A percentile compares a stretch with the other conserved stretches of the same genome.
Conservation (phyloP, 1,284 basidiomycete genomes). For the Athelia psychrophila region DNA sequence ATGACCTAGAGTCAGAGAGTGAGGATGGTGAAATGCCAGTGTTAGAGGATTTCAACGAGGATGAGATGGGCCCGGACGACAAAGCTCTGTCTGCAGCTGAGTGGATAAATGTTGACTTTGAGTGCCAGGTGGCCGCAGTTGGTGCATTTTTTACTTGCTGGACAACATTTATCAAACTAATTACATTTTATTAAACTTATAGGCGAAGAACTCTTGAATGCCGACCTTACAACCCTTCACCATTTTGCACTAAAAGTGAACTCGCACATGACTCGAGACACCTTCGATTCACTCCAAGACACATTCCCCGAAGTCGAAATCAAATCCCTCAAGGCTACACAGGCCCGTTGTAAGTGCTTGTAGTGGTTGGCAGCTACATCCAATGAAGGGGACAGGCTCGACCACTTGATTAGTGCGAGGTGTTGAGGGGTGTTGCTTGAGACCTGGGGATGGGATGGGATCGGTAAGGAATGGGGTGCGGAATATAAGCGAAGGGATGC, state of each 20-base stretch:
- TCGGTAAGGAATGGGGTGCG: too few species aligned
- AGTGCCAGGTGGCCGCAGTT: constrained; percentile 11
- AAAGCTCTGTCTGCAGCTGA: constrained; percentile 15
- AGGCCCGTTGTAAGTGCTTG: too few species aligned
- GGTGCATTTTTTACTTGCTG: constrained; percentile 9
- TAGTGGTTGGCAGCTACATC: too few species aligned
- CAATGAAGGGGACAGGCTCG: too few species aligned
- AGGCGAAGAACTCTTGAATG: constrained; percentile 1
- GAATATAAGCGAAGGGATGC: too few species aligned
- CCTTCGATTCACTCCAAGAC: constrained; percentile 6
- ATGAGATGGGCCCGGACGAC: background rate
- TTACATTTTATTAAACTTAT: background rate
- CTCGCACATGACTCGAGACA: constrained; percentile 2
- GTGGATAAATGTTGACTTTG: constrained; percentile 13
- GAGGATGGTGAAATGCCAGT: constrained; percentile 1
- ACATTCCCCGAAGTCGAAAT: constrained; percentile 13
- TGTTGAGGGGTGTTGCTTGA: too few species aligned
- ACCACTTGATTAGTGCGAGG: too few species aligned
- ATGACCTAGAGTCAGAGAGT: too few species aligned
- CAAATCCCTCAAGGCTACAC: constrained; percentile 8
- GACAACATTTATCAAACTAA: background rate
- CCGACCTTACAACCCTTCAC: constrained; percentile 5
- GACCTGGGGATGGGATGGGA: too few species aligned
- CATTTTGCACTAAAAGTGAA: constrained; percentile 11
- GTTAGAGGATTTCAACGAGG: constrained; percentile 1